phyloP scores from a whole-genome alignment of 2,329 filamentous ascomycete species.

The Aspergillus sp. region DNA sequence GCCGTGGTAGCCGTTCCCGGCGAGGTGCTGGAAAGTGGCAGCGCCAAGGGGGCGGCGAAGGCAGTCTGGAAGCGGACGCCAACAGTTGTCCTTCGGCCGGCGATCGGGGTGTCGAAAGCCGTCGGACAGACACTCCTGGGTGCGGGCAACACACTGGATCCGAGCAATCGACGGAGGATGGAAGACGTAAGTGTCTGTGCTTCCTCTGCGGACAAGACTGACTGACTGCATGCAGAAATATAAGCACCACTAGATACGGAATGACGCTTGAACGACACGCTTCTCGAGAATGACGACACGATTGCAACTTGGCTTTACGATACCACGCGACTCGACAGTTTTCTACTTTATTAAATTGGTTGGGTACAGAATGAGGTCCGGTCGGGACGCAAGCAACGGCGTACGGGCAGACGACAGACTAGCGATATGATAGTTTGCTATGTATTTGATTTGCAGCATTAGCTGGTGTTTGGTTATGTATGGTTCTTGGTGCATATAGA shows the following conservation, averaged over 20 bases:
- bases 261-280: no score
- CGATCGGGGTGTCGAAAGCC: slow-evolving; percentile 80
- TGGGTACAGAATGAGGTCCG: no score
- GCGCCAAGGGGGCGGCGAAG: slow-evolving; percentile 67
- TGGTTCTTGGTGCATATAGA: no score
- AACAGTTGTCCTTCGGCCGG: slow-evolving; percentile 85
- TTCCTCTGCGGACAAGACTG: background rate
- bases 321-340: no score
- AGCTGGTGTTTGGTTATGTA: no score
- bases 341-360: no score
- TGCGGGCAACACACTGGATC: slow-evolving; percentile 84
- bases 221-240: slow-evolving; percentile 30
- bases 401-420: no score
- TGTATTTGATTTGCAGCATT: no score
- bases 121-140: slow-evolving; percentile 84
- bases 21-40: slow-evolving; percentile 78
- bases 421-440: no score
- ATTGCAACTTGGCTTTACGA: no score
- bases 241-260: slow-evolving; percentile 27
- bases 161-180: slow-evolving; percentile 65
- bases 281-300: no score
- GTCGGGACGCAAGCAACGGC: no score
- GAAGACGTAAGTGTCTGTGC: slow-evolving; percentile 65
- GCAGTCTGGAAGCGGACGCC: slow-evolving; percentile 74
- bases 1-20: slow-evolving; percentile 91